These are phyloP conservation scores for Penicillium cosmopolitanum DNA, from an alignment of 495 filamentous ascomycete genomes.

Conservation along the genomic window DNA sequence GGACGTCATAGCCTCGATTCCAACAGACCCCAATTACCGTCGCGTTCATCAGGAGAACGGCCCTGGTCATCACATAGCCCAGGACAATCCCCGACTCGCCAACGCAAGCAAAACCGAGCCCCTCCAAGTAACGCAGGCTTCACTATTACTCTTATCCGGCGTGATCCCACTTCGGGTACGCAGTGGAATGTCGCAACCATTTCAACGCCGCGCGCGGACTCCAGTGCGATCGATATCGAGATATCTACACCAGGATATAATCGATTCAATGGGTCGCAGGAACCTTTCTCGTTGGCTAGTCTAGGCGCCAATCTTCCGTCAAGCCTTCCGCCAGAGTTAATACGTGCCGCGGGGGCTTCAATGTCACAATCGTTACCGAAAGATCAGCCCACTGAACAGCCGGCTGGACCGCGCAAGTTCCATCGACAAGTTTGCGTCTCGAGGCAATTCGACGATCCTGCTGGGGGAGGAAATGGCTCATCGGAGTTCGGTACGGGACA, in stretches of 20 bases:
- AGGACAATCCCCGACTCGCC: constrained; percentile 33
- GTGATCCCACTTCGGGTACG: constrained; percentile 74
- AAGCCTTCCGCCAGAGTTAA: constrained; percentile 33
- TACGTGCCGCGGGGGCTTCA: constrained; percentile 21
- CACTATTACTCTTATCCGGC: constrained; percentile 86
- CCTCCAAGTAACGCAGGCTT: constrained; percentile 34
- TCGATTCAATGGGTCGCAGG: constrained; percentile 54
- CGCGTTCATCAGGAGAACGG: constrained; percentile 34
- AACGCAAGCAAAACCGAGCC: neutral
- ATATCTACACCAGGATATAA: constrained; percentile 65
- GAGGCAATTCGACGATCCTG: constrained; percentile 28
- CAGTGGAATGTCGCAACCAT: constrained; percentile 92
- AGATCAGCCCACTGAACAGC: constrained; percentile 19
- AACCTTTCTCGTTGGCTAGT: constrained; percentile 36
- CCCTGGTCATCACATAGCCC: constrained; percentile 29
- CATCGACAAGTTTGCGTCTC: constrained; percentile 45
- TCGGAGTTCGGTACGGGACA: constrained; percentile 15
- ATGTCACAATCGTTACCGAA: constrained; percentile 21
- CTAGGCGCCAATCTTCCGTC: constrained; percentile 37
- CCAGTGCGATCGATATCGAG: constrained; percentile 58
- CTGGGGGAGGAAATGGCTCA: neutral
- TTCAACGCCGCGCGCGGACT: constrained; percentile 43
- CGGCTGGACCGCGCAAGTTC: constrained; percentile 40
- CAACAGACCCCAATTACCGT: constrained; percentile 36
- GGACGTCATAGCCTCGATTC: constrained; percentile 41